Percentiles rank a stretch among this genome's conserved stretches.
Conservation (phyloP, 164 flowering plant species). For the Liriodendron chinense region DNA sequence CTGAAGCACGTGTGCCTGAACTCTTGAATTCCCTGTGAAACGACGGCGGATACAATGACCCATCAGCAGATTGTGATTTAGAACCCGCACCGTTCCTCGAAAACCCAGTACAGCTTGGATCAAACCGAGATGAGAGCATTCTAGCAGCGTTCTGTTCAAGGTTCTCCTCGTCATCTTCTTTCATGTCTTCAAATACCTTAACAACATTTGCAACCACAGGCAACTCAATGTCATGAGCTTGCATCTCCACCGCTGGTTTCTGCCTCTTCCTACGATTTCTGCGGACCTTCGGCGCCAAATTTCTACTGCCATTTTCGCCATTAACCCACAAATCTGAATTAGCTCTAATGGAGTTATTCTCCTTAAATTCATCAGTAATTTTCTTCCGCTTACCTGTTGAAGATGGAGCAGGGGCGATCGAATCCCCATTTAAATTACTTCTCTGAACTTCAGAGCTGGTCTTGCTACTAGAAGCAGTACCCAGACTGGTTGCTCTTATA, state of each 20-base stretch:
- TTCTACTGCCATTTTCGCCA: conserved; percentile 25
- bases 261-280: conserved; percentile 34
- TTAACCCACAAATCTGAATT: conserved; percentile 24
- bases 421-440: conserved; percentile 23
- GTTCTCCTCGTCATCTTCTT: conserved; percentile 78
- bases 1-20: conserved; percentile 20
- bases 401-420: conserved; percentile 14
- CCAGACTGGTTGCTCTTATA: background rate
- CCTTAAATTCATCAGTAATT: conserved; percentile 29
- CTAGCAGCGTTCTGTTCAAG: conserved; percentile 97
- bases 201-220: conserved; percentile 13
- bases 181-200: conserved; percentile 22
- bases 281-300: conserved; percentile 21
- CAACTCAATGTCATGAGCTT: conserved; percentile 17
- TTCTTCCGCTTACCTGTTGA: conserved; percentile 22
- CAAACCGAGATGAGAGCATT: conserved; percentile 97
- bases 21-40: conserved; percentile 23
- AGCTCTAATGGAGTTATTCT: conserved; percentile 16
- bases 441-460: conserved; percentile 21
- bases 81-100: conserved; percentile 36
- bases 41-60: conserved; percentile 27
- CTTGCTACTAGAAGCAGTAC: conserved; percentile 7
- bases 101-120: conserved; percentile 76
- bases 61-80: conserved; percentile 31
- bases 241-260: conserved; percentile 14